Percentiles rank a stretch among this genome's conserved stretches.
Conservation (phyloP, 106 monocot species). For the Vanilla planifolia region DNA sequence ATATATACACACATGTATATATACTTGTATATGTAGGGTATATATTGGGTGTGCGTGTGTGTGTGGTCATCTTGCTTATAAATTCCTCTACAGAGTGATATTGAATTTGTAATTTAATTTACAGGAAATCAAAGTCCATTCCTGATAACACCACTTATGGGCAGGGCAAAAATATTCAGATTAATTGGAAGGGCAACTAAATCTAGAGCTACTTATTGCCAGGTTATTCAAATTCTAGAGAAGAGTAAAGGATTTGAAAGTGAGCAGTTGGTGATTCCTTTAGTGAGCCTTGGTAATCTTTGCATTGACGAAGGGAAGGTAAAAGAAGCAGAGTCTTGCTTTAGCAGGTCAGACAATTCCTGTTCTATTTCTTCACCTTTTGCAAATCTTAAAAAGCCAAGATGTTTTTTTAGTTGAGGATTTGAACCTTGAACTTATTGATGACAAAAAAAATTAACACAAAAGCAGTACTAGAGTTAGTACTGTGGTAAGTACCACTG, state of each 20-base stretch:
- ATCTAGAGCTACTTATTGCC: conserved; percentile 44
- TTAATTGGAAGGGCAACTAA: conserved; percentile 41
- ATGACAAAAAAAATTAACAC: no score
- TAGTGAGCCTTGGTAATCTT: conserved; percentile 59
- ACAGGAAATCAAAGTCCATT: conserved; percentile 59
- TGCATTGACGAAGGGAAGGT: conserved; percentile 53
- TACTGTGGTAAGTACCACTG: no score
- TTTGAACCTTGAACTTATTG: no score
- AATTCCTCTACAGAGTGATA: no score
- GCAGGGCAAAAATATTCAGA: conserved; percentile 59
- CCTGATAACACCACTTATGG: conserved; percentile 65
- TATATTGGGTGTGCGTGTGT: no score
- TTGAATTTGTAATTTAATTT: conserved; percentile 1
- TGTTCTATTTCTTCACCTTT: background rate
- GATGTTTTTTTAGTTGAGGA: background rate
- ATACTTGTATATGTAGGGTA: no score
- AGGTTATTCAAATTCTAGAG: conserved; percentile 52
- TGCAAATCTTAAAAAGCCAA: conserved; percentile 1
- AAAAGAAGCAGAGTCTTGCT: conserved; percentile 59
- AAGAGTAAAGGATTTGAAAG: conserved; percentile 41
- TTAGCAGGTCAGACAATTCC: conserved; percentile 36
- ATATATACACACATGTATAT: no score
- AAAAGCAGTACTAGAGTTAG: no score
- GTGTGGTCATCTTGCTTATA: no score
- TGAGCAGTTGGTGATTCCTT: conserved; percentile 60